Evolutionary conservation across 2,329 filamentous ascomycete species (phyloP), one percentile per base, ranked within the genome.

Genomic region (Colletotrichum orbiculare): DNA sequence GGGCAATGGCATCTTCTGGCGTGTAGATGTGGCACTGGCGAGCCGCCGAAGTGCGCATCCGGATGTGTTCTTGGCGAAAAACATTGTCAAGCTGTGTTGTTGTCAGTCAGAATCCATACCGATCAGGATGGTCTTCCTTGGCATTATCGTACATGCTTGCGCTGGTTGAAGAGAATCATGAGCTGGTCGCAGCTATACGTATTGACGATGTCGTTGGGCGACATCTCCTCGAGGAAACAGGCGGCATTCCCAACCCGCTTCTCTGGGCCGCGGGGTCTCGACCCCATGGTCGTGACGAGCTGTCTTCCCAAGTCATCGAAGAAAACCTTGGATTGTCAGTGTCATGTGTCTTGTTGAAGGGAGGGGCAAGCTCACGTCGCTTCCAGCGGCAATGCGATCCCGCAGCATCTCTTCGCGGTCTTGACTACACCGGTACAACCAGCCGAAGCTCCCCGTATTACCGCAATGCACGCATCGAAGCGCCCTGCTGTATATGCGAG

Each of bases 371-470:
- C 65, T 71, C 68, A 64, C 73, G 67, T 59, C 70, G 43, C 54
- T 57, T 77, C 77, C 33, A 76, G 73, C 49, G 38, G 35, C 33
- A 8, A 75, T 73, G 50, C 78, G 69, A 53, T 80, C 77, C 48
- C 73, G 69, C 25, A 69, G 72, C 63, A 73, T 66, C 25, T 72
- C 72, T 37, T 86, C 81, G 10, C 79, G 79, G 70, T 94, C 91
- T 73, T 92, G 87, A 11, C 83, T 85, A 75, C 93, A 96, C 64
- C 85, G 82, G 75, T 92, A 96, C 25, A 96, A 78, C 86, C 90
- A 96, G 34, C 91, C 91, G 57, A 89, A 81, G 13, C 82, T 77
- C 0, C 89, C 85, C 1, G 76, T 75, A 45, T 78, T 77, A 43
- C 79, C 78, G 71, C 92, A 96, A 33, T 82, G 72, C 8, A 82